Evolutionary conservation across 306 rosid genomes (phyloP).

Genomic region (Dryas drummondii): DNA sequence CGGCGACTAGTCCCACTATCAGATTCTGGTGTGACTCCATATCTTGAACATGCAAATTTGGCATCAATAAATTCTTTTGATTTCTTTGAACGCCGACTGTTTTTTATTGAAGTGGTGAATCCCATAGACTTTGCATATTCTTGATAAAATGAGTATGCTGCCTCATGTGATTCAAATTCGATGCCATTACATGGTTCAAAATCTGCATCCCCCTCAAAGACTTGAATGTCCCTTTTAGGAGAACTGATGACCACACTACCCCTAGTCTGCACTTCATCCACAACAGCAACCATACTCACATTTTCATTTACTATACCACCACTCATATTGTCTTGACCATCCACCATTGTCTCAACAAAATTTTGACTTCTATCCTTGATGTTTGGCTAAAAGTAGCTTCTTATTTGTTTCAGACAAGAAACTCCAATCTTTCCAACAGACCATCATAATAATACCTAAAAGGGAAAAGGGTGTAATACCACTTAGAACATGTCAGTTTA

Average conservation of each 20-base stretch:
- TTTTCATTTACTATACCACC: slow-evolving; percentile 33
- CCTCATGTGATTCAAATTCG: slow-evolving; percentile 82
- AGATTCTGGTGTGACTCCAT: slow-evolving; percentile 87
- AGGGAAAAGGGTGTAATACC: background rate
- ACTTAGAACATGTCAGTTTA: no score
- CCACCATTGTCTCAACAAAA: slow-evolving; percentile 22
- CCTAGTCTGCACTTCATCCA: slow-evolving; percentile 51
- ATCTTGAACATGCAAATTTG: slow-evolving; percentile 90
- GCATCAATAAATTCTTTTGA: slow-evolving; percentile 93
- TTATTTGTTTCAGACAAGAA: slow-evolving; percentile 7
- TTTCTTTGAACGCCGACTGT: slow-evolving; percentile 95
- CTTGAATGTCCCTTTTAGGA: slow-evolving; percentile 48
- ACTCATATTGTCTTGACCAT: slow-evolving; percentile 36
- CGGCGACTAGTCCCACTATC: slow-evolving; percentile 83
- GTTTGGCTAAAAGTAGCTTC: slow-evolving; percentile 18
- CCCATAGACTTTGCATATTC: slow-evolving; percentile 98
- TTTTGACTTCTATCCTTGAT: slow-evolving; percentile 25
- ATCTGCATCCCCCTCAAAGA: slow-evolving; percentile 69
- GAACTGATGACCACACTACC: slow-evolving; percentile 42
- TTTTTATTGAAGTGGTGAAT: slow-evolving; percentile 87
- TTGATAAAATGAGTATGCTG: slow-evolving; percentile 79
- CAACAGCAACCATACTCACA: slow-evolving; percentile 56
- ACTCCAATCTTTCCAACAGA: background rate
- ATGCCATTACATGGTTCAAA: slow-evolving; percentile 79
- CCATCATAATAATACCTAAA: slow-evolving; percentile 4